Evolutionary conservation across 2,329 filamentous ascomycete species (phyloP).

Genomic region (Nigrograna mackinnonii): DNA sequence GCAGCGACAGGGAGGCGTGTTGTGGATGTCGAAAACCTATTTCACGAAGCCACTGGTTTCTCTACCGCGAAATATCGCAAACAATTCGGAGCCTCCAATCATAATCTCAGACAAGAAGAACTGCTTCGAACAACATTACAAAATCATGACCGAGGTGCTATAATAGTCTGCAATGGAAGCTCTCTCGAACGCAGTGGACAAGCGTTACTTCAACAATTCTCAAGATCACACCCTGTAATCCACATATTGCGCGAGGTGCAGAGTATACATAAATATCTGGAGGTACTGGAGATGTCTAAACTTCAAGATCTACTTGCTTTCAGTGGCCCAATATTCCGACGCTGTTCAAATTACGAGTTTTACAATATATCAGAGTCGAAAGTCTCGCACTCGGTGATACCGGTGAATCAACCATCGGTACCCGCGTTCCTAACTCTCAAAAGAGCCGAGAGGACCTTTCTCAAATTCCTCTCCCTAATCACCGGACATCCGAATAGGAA

Average conservation of each 20-base stretch:
- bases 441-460: conserved; percentile 68
- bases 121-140: conserved; percentile 64
- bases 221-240: conserved; percentile 69
- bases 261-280: conserved; percentile 66
- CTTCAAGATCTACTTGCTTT: conserved; percentile 62
- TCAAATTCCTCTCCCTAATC: conserved; percentile 68
- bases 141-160: conserved; percentile 61
- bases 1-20: conserved; percentile 70
- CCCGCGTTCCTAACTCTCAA: conserved; percentile 70
- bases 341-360: conserved; percentile 75
- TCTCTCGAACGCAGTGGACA: conserved; percentile 70
- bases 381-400: conserved; percentile 13
- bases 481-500: conserved; percentile 53
- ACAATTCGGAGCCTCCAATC: conserved; percentile 62
- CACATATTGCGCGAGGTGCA: conserved; percentile 68
- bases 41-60: conserved; percentile 65
- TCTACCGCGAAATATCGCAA: conserved; percentile 68
- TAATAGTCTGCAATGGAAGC: conserved; percentile 72
- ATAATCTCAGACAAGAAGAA: conserved; percentile 65
- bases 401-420: conserved; percentile 33
- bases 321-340: conserved; percentile 62
- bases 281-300: conserved; percentile 56
- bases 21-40: conserved; percentile 70
- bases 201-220: conserved; percentile 63
- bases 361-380: conserved; percentile 69